phyloP scores from a whole-genome alignment of 2,329 filamentous ascomycete genomes.

The Didymella pomorum region DNA sequence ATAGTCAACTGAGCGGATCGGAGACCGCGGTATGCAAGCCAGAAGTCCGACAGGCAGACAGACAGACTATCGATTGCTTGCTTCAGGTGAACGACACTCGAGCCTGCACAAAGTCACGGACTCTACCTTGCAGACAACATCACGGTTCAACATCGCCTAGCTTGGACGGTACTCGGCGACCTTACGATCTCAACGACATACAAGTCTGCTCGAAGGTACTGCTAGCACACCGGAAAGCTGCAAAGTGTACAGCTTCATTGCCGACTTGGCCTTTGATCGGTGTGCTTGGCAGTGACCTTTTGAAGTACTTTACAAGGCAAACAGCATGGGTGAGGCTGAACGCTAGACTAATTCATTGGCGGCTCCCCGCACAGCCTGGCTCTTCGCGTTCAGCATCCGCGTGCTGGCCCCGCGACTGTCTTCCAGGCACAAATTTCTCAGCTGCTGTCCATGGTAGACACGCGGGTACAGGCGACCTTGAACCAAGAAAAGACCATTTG shows the following conservation, averaged over 20 bases:
- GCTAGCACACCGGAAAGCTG: neutral
- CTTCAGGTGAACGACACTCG: neutral
- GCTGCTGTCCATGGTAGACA: neutral
- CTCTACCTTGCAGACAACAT: neutral
- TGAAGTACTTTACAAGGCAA: neutral
- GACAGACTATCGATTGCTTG: neutral
- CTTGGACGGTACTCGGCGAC: neutral
- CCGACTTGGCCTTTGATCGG: neutral
- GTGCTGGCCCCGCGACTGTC: neutral
- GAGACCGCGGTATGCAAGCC: neutral
- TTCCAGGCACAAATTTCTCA: conserved; percentile 1
- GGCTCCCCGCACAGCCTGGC: conserved; percentile 14
- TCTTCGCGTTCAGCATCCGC: neutral
- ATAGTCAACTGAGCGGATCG: neutral
- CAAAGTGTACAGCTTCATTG: neutral
- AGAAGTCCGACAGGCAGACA: neutral
- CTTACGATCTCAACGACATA: neutral
- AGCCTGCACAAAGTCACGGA: neutral
- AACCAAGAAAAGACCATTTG: neutral
- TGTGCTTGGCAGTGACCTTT: neutral
- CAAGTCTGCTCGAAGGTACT: neutral
- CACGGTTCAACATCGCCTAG: neutral
- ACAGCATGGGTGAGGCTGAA: conserved; percentile 6
- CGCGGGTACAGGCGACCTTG: neutral
- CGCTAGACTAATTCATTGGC: conserved; percentile 1